Base-by-base conservation (phyloP, 192 early-diverging fungal species). In the Chytriomyces confervae region DNA sequence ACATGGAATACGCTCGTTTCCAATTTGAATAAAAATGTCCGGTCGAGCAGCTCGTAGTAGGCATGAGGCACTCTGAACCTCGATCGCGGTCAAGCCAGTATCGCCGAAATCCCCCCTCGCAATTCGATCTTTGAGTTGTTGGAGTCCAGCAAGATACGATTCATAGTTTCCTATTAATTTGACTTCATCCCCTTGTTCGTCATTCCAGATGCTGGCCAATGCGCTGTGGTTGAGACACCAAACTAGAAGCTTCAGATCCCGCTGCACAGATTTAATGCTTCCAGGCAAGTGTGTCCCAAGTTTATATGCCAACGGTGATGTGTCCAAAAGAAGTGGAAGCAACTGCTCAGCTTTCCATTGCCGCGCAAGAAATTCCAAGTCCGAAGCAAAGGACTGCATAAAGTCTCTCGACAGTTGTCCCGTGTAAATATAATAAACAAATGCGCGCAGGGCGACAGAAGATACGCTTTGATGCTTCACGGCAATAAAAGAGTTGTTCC, bases 371-470 rank as follows among this genome's bases (percentile, higher is more conserved):
- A 80, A 72, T 45, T 75, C 29, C 64, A 82, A 75, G 23, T 84
- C 79, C 24, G 11, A 57, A 11, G 11, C 16, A 45, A 36, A 50
- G 16, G 13, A 16, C 13, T 13, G 13, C 7, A 66, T 50, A 16
- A 72, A 47, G 2, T 75, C 66, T 20, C 48, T 27, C 5, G 72
- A 50, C 3, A 81, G 36, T 49, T 85, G 80, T 10, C 87, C 84
- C 11, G 85, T 85, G 64, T 88, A 88, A 18, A 85, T 9, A 66
- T 77, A 88, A 46, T 75, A 69, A 36, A 88, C 60, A 9, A 82
- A 62, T 8, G 74, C 83, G 24, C 62, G 64, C 69, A 88, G 81
- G n/a, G 71, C 53, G 65, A 60, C 70, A 45, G 80, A 51, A 66
- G 88, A 66, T 9, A 88, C 77, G 36, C 57, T 61, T 46, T 46